phyloP scores from a whole-genome alignment of 345 rosid genomes.

The Linum trigynum region DNA sequence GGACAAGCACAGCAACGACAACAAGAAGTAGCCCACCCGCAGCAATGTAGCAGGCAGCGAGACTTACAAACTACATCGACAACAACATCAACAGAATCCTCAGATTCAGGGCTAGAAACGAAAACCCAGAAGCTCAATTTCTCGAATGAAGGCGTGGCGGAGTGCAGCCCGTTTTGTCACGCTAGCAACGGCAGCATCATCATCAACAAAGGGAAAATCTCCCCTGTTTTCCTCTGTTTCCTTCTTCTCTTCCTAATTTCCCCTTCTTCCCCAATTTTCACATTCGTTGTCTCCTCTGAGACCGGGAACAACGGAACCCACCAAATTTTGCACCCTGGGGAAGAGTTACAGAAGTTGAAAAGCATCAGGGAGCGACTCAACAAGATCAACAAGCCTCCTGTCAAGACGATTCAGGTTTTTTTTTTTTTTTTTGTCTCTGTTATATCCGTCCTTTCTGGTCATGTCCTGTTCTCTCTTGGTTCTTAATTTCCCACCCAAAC shows the following conservation, averaged over 20 bases:
- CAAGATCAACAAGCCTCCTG: slow-evolving; percentile 81
- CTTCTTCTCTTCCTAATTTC: slow-evolving; percentile 36
- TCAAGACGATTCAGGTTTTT: slow-evolving; percentile 38
- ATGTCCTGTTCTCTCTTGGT: not conserved
- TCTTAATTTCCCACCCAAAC: not conserved
- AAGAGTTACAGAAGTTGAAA: slow-evolving; percentile 49
- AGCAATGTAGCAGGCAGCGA: slow-evolving; percentile 23
- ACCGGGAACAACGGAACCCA: slow-evolving; percentile 23
- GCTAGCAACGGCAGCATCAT: not conserved
- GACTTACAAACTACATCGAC: not conserved
- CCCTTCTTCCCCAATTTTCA: slow-evolving; percentile 26
- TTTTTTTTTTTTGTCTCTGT: not conserved
- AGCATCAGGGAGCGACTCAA: slow-evolving; percentile 47
- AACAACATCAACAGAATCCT: not conserved
- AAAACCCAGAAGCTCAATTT: slow-evolving; percentile 17
- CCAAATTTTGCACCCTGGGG: slow-evolving; percentile 36
- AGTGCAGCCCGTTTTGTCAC: not conserved
- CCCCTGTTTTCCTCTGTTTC: slow-evolving; percentile 32
- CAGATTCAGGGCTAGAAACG: slow-evolving; percentile 11
- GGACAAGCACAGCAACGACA: slow-evolving; percentile 19
- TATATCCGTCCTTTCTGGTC: not conserved
- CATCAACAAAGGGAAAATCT: slow-evolving; percentile 11
- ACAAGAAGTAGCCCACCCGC: not conserved
- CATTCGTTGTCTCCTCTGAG: slow-evolving; percentile 13
- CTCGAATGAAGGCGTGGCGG: slow-evolving; percentile 28